A percentile compares a stretch with the other conserved stretches of the same genome.
These are phyloP conservation scores for Erodium texanum DNA, from an alignment of 441 rosid genomes.

Conservation along the genomic window DNA sequence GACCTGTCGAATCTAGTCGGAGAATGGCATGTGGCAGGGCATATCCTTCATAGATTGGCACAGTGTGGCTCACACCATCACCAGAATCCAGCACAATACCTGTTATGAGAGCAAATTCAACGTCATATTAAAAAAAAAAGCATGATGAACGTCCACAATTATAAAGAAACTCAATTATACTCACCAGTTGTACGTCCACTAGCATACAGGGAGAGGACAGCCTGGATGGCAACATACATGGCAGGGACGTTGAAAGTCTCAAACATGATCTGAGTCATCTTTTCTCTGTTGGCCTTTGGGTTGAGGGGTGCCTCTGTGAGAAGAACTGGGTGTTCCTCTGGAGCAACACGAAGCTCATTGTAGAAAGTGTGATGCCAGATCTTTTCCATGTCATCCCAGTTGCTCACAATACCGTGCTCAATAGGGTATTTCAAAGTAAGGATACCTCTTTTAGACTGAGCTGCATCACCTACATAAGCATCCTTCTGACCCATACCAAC, in stretches of 20 bases:
- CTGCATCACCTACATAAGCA: constrained; percentile 50
- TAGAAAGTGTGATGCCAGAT: too few relatives aligned
- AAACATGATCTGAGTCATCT: too few relatives aligned
- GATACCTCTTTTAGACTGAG: constrained; percentile 51
- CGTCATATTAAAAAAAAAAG: neutral
- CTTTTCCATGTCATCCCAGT: constrained; percentile 71
- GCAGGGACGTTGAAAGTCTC: too few relatives aligned
- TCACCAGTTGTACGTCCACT: constrained; percentile 61
- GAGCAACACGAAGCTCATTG: constrained; percentile 40
- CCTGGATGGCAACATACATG: too few relatives aligned
- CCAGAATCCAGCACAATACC: constrained; percentile 39
- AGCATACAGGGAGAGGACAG: constrained; percentile 50
- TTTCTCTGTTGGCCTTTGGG: constrained; percentile 34
- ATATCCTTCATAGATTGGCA: too few relatives aligned
- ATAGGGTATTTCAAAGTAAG: constrained; percentile 54
- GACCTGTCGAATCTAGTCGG: constrained; percentile 44
- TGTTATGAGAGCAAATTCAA: constrained; percentile 17
- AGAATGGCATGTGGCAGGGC: too few relatives aligned
- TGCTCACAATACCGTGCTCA: constrained; percentile 59
- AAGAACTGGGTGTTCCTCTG: constrained; percentile 36
- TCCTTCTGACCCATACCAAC: constrained; percentile 62
- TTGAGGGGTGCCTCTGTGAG: constrained; percentile 33
- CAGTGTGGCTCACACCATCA: constrained; percentile 30
- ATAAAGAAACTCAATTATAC: neutral
- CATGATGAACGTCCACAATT: neutral